phyloP scores from a whole-genome alignment of 2,329 filamentous ascomycete species.

The Aspergillus novofumigatus region DNA sequence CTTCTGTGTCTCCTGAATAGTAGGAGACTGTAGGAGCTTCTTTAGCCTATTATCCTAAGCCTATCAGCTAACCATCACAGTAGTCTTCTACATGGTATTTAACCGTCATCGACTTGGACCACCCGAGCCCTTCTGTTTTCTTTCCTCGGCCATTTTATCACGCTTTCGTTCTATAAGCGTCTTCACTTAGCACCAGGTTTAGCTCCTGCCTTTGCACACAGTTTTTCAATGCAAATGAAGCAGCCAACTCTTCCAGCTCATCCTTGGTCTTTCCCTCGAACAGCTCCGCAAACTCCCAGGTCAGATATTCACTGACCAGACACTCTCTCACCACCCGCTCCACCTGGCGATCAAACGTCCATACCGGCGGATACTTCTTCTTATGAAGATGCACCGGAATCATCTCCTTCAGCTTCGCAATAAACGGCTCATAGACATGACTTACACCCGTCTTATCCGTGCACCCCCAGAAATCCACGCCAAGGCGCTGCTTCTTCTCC shows the following conservation, averaged over 20 bases:
- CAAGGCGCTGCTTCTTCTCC: neutral
- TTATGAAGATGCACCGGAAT: no score
- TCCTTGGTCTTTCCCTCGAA: conserved; percentile 48
- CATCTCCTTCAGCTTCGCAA: no score
- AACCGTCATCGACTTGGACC: no score
- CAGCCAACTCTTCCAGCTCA: conserved; percentile 50
- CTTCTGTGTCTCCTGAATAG: no score
- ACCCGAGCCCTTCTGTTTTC: no score
- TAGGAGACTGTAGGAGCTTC: no score
- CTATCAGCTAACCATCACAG: no score
- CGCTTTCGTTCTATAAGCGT: no score
- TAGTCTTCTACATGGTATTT: no score
- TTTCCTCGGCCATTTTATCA: no score
- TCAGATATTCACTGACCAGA: conserved; percentile 40
- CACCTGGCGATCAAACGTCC: conserved; percentile 31
- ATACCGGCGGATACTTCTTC: neutral
- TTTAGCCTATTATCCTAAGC: no score
- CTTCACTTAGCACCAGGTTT: no score
- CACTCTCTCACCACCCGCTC: conserved; percentile 42
- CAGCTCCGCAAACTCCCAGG: conserved; percentile 37
- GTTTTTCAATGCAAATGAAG: conserved; percentile 45
- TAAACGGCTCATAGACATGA: neutral
- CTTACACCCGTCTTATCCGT: neutral
- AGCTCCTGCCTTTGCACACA: neutral
- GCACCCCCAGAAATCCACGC: neutral